Percentiles rank a stretch among this genome's conserved stretches.
Evolutionary conservation across 2,329 filamentous ascomycete genomes (phyloP).

Genomic region (Epichloe elymi): DNA sequence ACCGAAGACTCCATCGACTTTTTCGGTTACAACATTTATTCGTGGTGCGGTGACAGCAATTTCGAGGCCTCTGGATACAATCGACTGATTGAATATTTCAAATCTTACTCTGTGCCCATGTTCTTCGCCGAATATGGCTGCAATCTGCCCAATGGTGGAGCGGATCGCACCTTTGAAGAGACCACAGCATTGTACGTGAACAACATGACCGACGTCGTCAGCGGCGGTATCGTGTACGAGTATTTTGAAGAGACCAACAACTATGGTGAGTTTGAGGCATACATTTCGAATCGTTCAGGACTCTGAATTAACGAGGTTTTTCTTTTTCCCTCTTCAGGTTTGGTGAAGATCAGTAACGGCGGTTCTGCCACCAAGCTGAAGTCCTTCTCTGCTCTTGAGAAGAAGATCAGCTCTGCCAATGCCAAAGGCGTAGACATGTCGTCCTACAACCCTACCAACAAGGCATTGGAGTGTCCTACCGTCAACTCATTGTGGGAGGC

Average conservation of each 20-base stretch:
- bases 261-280: slow-evolving; percentile 46
- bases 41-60: slow-evolving; percentile 84
- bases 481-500: slow-evolving; percentile 50
- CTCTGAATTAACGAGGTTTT: too few species aligned
- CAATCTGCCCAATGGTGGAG: slow-evolving; percentile 52
- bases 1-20: slow-evolving; percentile 66
- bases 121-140: slow-evolving; percentile 99
- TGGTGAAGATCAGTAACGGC: slow-evolving; percentile 45
- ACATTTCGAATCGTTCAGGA: too few species aligned
- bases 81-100: slow-evolving; percentile 73
- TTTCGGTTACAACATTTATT: slow-evolving; percentile 99
- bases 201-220: slow-evolving; percentile 79
- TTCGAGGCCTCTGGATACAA: slow-evolving; percentile 69
- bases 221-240: slow-evolving; percentile 97
- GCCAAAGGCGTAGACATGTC: slow-evolving; percentile 53
- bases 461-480: slow-evolving; percentile 59
- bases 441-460: slow-evolving; percentile 64
- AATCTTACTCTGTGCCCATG: slow-evolving; percentile 77
- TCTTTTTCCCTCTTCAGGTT: slow-evolving; percentile 28
- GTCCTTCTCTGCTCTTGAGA: slow-evolving; percentile 63
- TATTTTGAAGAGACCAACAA: slow-evolving; percentile 88
- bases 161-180: slow-evolving; percentile 71
- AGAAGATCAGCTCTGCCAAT: slow-evolving; percentile 52
- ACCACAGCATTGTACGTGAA: slow-evolving; percentile 66
- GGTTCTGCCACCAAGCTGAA: slow-evolving; percentile 50